Percentiles rank a stretch among this genome's conserved stretches.
Evolutionary conservation across 129 eudicot species (phyloP).

Genomic region (Smallanthus sonchifolius): DNA sequence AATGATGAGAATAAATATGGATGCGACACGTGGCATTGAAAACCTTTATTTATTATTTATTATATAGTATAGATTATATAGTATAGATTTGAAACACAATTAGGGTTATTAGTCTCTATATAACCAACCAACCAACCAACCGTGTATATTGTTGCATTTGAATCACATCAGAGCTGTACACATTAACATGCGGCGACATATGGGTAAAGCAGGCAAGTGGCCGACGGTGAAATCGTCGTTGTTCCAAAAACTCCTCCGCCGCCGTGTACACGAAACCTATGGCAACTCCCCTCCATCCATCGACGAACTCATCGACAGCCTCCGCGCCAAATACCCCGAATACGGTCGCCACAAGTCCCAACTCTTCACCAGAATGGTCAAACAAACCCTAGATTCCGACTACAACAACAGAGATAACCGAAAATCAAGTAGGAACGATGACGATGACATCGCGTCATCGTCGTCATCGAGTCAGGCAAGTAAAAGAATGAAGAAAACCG

Average conservation of each 20-base stretch:
- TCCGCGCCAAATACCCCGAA: slow-evolving; percentile 41
- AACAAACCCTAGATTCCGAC: slow-evolving; percentile 23
- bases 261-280: slow-evolving; percentile 46
- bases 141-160: no score
- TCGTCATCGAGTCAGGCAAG: slow-evolving; percentile 25
- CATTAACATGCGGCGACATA: background rate
- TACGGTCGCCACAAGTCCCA: slow-evolving; percentile 53
- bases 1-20: no score
- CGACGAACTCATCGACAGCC: slow-evolving; percentile 48
- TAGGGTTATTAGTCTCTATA: no score
- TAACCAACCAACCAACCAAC: no score
- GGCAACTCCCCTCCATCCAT: slow-evolving; percentile 24
- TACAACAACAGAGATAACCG: background rate
- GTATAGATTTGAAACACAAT: no score
- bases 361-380: slow-evolving; percentile 44
- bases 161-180: no score
- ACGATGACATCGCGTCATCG: slow-evolving; percentile 23
- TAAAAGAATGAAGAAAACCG: slow-evolving; percentile 31
- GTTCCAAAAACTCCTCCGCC: slow-evolving; percentile 37
- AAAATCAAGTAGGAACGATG: background rate
- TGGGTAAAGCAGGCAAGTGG: slow-evolving; percentile 17
- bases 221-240: slow-evolving; percentile 20
- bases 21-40: no score
- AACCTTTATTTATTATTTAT: no score
- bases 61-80: no score